Evolutionary conservation across 768 basidiomycete species (phyloP), one percentile per base, ranked within the genome.

Genomic region (Antrodiella citrinella): DNA sequence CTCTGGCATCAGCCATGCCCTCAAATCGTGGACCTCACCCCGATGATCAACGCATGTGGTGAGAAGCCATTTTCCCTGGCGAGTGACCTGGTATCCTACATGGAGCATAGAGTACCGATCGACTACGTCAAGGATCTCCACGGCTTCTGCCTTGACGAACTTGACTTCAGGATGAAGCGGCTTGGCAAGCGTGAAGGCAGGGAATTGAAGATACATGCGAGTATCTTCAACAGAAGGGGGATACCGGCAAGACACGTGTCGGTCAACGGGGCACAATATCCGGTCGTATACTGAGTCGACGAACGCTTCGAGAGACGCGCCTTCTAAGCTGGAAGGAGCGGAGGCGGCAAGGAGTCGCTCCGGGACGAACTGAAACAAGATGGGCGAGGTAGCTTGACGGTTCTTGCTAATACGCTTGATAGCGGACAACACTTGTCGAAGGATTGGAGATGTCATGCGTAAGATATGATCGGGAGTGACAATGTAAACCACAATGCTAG

Each of bases 41-140:
- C 84, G 72, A 61, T 91, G 80, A 59, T 93, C 91, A 4, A 86
- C 68, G 57, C 82, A 85, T 24, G 79, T 72, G n/a, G 80, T 79
- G 15, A 88, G 61, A 4, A 91, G 70, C 91, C 90, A 92, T 62
- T 83, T 84, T 9, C 82, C 76, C 51, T 84, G 86, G 3, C 62
- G 57, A 10, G 84, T 82, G 1, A 84, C 53, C 38, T 67, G 72
- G 62, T 93, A 93, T 2, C 80, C 91, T 35, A 91, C 73, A 61
- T 93, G 91, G 41, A 93, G 67, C 48, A 91, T 65, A 1, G 77
- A 81, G 54, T 81, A 72, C 23, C 75, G 67, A 47, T 82, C 78
- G 44, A 75, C 48, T 13, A 82, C 75, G 50, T 81, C 81, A 39
- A 75, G 57, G 1, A 75, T 63, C 4, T 64, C 65, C 1, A 65